Conservation (phyloP, 371 early-diverging fungal genomes). For the Actinomucor elegans region DNA sequence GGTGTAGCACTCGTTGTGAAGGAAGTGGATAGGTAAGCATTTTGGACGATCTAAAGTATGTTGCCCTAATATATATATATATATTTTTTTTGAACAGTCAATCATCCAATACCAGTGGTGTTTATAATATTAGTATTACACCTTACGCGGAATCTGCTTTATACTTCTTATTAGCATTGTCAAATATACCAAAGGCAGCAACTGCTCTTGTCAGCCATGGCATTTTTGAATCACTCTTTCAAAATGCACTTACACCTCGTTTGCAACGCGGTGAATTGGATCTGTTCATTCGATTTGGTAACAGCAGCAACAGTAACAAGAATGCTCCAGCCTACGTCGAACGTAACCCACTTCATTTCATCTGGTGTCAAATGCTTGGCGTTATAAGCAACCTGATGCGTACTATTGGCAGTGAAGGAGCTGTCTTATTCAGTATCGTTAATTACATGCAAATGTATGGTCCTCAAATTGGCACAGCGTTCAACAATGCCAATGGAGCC, state of each 20-base stretch:
- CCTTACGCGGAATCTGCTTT: slow-evolving; percentile 45
- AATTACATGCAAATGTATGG: slow-evolving; percentile 41
- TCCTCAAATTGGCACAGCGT: slow-evolving; percentile 36
- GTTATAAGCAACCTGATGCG: slow-evolving; percentile 32
- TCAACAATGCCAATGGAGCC: slow-evolving; percentile 28
- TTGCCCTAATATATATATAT: no score
- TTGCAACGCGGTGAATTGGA: slow-evolving; percentile 34
- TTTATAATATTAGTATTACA: slow-evolving; percentile 30
- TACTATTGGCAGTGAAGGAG: slow-evolving; percentile 8
- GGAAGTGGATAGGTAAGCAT: slow-evolving; percentile 39
- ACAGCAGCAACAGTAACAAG: slow-evolving; percentile 12
- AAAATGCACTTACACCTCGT: slow-evolving; percentile 32
- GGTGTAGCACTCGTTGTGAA: slow-evolving; percentile 33
- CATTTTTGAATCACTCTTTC: slow-evolving; percentile 27
- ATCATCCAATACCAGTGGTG: slow-evolving; percentile 5
- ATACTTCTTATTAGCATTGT: slow-evolving; percentile 34
- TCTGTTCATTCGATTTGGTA: slow-evolving; percentile 36
- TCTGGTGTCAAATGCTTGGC: slow-evolving; percentile 44
- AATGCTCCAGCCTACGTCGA: slow-evolving; percentile 11
- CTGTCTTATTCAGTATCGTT: slow-evolving; percentile 19
- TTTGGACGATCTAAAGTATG: no score
- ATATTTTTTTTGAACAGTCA: slow-evolving; percentile 20
- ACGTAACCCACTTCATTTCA: slow-evolving; percentile 38
- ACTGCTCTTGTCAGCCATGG: slow-evolving; percentile 23
- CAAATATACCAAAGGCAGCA: slow-evolving; percentile 36